These are phyloP conservation scores for Orobanche coerulescens DNA, from an alignment of 257 asterid genomes.

Conservation along the genomic window DNA sequence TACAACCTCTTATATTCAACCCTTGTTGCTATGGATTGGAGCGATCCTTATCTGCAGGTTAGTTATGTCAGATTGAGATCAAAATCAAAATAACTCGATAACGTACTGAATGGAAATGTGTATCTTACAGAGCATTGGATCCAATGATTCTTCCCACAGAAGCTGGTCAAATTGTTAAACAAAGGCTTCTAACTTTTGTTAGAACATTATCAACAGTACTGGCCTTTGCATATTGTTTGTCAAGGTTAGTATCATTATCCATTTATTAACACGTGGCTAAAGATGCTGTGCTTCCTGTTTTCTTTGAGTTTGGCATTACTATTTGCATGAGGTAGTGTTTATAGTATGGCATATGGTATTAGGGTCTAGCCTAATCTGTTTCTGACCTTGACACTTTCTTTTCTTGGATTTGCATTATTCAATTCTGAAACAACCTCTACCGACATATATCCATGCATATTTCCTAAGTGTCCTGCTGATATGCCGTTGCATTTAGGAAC, in stretches of 20 bases:
- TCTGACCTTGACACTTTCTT: not conserved
- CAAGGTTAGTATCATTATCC: conserved; percentile 48
- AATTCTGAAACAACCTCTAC: not conserved
- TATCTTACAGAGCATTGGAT: conserved; percentile 69
- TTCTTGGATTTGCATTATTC: conserved; percentile 1
- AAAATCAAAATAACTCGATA: not conserved
- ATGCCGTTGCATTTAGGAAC: not conserved
- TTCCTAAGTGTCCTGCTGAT: not conserved
- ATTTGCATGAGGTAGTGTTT: not conserved
- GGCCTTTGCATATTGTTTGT: conserved; percentile 81
- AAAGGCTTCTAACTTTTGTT: conserved; percentile 72
- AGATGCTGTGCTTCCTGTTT: conserved; percentile 11
- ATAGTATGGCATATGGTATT: not conserved
- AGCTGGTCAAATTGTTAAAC: conserved; percentile 78
- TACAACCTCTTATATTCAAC: conserved; percentile 69
- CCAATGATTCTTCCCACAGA: conserved; percentile 76
- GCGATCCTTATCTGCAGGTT: conserved; percentile 88
- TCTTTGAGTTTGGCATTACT: conserved; percentile 14
- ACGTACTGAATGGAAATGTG: conserved; percentile 22
- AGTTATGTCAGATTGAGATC: conserved; percentile 23
- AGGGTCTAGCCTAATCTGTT: not conserved
- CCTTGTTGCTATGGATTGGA: conserved; percentile 78
- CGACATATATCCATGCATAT: conserved; percentile 1
- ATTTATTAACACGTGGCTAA: conserved; percentile 8
- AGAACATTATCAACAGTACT: conserved; percentile 86